A percentile compares a stretch with the other conserved stretches of the same genome.
These are phyloP conservation scores for Ascochyta clinopodiicola DNA, from an alignment of 2,329 filamentous ascomycete species.

Conservation along the genomic window DNA sequence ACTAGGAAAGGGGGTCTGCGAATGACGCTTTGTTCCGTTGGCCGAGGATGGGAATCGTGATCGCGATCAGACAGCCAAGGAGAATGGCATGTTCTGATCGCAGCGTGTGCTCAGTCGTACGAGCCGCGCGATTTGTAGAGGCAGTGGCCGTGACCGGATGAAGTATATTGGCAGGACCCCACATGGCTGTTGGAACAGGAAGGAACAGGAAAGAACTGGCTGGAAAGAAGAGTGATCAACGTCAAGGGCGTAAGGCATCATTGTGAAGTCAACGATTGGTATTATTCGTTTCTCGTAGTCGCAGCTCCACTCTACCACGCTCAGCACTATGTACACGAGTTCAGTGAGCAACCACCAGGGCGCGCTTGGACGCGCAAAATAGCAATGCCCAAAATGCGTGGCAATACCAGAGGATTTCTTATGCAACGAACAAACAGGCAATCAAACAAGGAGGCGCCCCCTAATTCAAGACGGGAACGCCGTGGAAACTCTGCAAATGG, in stretches of 20 bases:
- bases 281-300: slow-evolving; percentile 8
- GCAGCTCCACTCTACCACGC: slow-evolving; percentile 3
- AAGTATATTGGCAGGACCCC: not conserved
- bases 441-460: not conserved
- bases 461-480: slow-evolving; percentile 1
- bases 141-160: not conserved
- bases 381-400: slow-evolving; percentile 4
- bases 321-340: slow-evolving; percentile 20
- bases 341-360: slow-evolving; percentile 24
- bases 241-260: not conserved
- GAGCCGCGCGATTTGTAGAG: not conserved
- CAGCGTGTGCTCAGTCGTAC: not conserved
- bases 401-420: not conserved
- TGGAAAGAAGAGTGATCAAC: not conserved
- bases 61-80: not conserved
- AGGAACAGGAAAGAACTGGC: slow-evolving; percentile 3
- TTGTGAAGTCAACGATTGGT: slow-evolving; percentile 3
- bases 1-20: not conserved
- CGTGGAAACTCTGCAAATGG: slow-evolving; percentile 7
- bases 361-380: slow-evolving; percentile 6
- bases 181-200: slow-evolving; percentile 3
- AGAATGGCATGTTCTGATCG: slow-evolving; percentile 2
- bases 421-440: slow-evolving; percentile 8
- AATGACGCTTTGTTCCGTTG: not conserved
- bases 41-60: slow-evolving; percentile 9